A percentile compares a stretch with the other conserved stretches of the same genome.
These are phyloP conservation scores for Paramecium caudatum DNA, from an alignment of 73 alveolate species.

Conservation along the genomic window DNA sequence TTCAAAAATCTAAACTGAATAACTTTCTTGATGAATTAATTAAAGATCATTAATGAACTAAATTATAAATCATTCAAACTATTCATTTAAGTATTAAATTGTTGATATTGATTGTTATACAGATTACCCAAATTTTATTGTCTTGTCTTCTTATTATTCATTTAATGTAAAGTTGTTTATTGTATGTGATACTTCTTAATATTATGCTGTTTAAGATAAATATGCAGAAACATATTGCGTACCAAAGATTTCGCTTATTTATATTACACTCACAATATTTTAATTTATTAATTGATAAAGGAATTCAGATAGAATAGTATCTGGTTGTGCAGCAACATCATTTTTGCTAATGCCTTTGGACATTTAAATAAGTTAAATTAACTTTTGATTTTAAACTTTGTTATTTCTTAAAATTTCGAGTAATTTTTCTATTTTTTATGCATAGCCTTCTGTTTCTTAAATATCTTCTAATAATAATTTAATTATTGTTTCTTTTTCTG, in stretches of 20 bases:
- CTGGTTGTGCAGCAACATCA: neutral
- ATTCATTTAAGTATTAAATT: too few relatives aligned
- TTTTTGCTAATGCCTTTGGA: neutral
- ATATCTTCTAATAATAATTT: neutral
- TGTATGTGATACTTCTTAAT: neutral
- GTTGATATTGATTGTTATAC: neutral
- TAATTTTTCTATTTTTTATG: neutral
- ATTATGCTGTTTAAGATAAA: too few relatives aligned
- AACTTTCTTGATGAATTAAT: neutral
- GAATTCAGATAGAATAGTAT: neutral
- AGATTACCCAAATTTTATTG: too few relatives aligned
- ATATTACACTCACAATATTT: neutral
- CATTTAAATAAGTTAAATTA: neutral
- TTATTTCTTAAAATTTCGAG: neutral
- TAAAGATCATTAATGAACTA: neutral
- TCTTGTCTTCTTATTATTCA: neutral
- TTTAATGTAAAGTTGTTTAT: neutral
- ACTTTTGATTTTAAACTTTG: neutral
- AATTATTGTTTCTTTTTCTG: neutral
- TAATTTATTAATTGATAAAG: neutral
- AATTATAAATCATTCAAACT: neutral
- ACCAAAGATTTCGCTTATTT: neutral
- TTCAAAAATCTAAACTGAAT: neutral
- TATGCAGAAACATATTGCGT: neutral
- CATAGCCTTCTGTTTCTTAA: neutral